Conservation (phyloP, 306 rosid species). For the Carpinus fangiana region DNA sequence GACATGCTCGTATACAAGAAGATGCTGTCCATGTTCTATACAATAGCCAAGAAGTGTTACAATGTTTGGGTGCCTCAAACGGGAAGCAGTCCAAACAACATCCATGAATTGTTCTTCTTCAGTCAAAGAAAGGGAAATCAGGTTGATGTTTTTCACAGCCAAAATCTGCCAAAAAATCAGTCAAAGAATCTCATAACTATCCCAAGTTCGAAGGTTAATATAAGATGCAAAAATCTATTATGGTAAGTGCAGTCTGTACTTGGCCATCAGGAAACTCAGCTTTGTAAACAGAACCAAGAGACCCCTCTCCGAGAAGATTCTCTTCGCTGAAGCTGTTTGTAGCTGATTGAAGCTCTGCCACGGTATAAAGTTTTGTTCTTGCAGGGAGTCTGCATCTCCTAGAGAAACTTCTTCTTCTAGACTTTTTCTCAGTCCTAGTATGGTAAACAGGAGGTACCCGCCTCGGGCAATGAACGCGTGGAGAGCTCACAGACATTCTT, state of each 20-base stretch:
- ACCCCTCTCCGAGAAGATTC: slow-evolving; percentile 81
- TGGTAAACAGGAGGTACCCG: slow-evolving; percentile 48
- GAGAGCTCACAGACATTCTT: slow-evolving; percentile 49
- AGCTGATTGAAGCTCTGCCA: slow-evolving; percentile 75
- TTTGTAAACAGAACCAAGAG: slow-evolving; percentile 87
- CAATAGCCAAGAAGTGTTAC: slow-evolving; percentile 77
- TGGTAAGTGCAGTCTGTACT: slow-evolving; percentile 39
- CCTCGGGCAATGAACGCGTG: slow-evolving; percentile 58
- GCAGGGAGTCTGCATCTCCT: slow-evolving; percentile 52
- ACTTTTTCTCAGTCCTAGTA: slow-evolving; percentile 46
- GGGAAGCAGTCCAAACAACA: slow-evolving; percentile 66
- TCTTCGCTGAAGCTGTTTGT: slow-evolving; percentile 73
- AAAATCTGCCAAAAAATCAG: slow-evolving; percentile 43
- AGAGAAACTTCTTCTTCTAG: slow-evolving; percentile 63
- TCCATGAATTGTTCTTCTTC: slow-evolving; percentile 89
- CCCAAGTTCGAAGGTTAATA: slow-evolving; percentile 13
- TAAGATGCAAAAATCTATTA: not conserved
- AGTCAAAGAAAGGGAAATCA: slow-evolving; percentile 56
- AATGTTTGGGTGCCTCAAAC: slow-evolving; percentile 80
- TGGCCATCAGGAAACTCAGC: slow-evolving; percentile 81
- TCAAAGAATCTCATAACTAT: slow-evolving; percentile 18
- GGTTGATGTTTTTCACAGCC: slow-evolving; percentile 76
- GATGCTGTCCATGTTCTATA: slow-evolving; percentile 84
- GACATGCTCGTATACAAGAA: slow-evolving; percentile 69
- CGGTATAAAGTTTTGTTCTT: slow-evolving; percentile 62